A percentile compares a stretch with the other conserved stretches of the same genome.
These are phyloP conservation scores for Gaertneriomyces sp. DNA, from an alignment of 192 early-diverging fungal genomes.

Conservation along the genomic window DNA sequence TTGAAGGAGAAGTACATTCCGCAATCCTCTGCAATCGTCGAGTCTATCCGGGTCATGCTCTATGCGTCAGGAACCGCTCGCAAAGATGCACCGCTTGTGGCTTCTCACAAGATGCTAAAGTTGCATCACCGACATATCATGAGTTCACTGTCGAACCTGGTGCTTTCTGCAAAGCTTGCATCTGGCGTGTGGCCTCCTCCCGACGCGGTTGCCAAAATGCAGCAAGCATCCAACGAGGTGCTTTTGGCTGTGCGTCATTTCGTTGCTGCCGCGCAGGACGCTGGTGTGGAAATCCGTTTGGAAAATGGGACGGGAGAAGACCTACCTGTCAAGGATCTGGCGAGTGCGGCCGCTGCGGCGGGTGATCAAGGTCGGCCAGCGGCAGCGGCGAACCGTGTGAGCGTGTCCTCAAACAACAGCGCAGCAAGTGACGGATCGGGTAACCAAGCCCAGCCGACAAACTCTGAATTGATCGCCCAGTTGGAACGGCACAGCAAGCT, in stretches of 20 bases:
- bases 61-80: slow-evolving; percentile 41
- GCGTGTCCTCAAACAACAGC: not conserved
- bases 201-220: slow-evolving; percentile 71
- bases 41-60: slow-evolving; percentile 53
- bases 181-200: slow-evolving; percentile 52
- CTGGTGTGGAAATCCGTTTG: slow-evolving; percentile 32
- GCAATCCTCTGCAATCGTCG: slow-evolving; percentile 41
- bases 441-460: slow-evolving; percentile 26
- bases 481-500: slow-evolving; percentile 32
- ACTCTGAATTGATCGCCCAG: slow-evolving; percentile 41
- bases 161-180: slow-evolving; percentile 41
- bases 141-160: slow-evolving; percentile 42
- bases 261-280: slow-evolving; percentile 62
- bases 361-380: not conserved
- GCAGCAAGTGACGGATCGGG: not conserved
- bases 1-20: slow-evolving; percentile 42
- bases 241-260: slow-evolving; percentile 73
- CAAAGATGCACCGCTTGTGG: slow-evolving; percentile 32
- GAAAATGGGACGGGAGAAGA: slow-evolving; percentile 8
- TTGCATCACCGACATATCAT: slow-evolving; percentile 73
- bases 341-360: not conserved
- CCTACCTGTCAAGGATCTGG: not conserved
- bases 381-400: not conserved
- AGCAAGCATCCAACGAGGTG: slow-evolving; percentile 72
- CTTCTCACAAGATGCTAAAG: slow-evolving; percentile 57